These are phyloP conservation scores for Ogataea paradorogensis DNA, from an alignment of 805 yeast species.

Conservation along the genomic window DNA sequence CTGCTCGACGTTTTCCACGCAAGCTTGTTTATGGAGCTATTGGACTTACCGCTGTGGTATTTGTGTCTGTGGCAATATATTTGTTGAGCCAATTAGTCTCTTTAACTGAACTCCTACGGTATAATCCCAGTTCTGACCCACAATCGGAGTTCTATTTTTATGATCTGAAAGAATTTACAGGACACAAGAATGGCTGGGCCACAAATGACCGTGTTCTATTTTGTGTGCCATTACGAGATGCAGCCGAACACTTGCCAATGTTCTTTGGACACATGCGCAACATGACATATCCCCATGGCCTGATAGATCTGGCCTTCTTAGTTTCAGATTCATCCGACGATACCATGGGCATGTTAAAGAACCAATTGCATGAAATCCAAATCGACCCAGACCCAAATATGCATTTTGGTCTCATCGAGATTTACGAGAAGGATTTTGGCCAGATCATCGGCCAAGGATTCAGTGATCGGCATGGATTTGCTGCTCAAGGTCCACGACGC, in stretches of 20 bases:
- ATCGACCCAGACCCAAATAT: constrained; percentile 54
- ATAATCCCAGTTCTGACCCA: constrained; percentile 18
- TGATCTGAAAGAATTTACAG: constrained; percentile 44
- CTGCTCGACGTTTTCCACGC: not conserved
- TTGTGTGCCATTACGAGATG: constrained; percentile 59
- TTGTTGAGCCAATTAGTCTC: not conserved
- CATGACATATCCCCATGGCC: constrained; percentile 54
- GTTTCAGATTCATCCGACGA: constrained; percentile 90
- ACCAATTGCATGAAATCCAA: constrained; percentile 61
- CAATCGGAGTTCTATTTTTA: constrained; percentile 24
- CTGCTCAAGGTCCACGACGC: constrained; percentile 93
- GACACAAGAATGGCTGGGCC: constrained; percentile 52
- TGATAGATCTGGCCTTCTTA: constrained; percentile 67
- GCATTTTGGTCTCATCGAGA: constrained; percentile 82
- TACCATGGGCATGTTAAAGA: constrained; percentile 67
- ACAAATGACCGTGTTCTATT: constrained; percentile 49
- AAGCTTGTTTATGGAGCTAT: not conserved
- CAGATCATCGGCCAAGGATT: constrained; percentile 91
- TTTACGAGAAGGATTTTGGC: constrained; percentile 89
- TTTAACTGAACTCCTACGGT: constrained; percentile 7
- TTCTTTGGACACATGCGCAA: constrained; percentile 55
- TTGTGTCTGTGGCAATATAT: not conserved
- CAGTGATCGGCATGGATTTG: constrained; percentile 91
- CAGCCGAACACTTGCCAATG: constrained; percentile 60
- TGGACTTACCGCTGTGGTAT: not conserved